These are phyloP conservation scores for Leptodermis oblonga DNA, from an alignment of 257 asterid genomes.

Conservation along the genomic window DNA sequence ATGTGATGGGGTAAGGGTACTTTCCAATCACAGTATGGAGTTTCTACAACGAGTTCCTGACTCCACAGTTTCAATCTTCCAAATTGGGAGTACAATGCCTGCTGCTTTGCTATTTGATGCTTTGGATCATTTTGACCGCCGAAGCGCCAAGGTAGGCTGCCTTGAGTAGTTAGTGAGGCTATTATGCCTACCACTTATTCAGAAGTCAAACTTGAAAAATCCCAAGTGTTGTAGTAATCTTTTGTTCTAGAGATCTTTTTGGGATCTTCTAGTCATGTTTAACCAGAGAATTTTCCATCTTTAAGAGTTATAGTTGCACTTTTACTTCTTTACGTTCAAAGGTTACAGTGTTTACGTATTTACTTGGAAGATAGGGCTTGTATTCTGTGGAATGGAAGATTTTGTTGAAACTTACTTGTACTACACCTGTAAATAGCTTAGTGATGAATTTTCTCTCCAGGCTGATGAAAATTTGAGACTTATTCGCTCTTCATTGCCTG, in stretches of 20 bases:
- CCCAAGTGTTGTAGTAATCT: background rate
- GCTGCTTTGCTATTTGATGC: constrained; percentile 95
- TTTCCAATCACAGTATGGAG: constrained; percentile 76
- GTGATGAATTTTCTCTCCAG: constrained; percentile 35
- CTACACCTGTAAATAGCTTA: constrained; percentile 13
- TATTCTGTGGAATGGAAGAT: background rate
- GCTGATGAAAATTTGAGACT: constrained; percentile 97
- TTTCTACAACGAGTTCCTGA: constrained; percentile 95
- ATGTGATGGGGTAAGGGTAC: constrained; percentile 90
- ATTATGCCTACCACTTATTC: background rate
- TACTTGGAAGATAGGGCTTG: background rate
- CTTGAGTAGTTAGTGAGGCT: background rate
- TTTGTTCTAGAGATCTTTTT: background rate
- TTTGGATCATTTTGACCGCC: constrained; percentile 88
- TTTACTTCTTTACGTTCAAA: background rate
- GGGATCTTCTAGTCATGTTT: background rate
- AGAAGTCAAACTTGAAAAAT: background rate
- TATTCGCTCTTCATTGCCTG: constrained; percentile 78
- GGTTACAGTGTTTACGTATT: background rate
- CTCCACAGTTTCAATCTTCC: constrained; percentile 88
- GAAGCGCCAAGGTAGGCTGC: constrained; percentile 83
- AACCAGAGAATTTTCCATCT: background rate
- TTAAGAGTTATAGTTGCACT: background rate
- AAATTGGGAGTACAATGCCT: constrained; percentile 92
- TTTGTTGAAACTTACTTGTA: background rate